A percentile compares a stretch with the other conserved stretches of the same genome.
These are phyloP conservation scores for Gaultheria prostrata DNA, from an alignment of 148 eudicot species.

Conservation along the genomic window DNA sequence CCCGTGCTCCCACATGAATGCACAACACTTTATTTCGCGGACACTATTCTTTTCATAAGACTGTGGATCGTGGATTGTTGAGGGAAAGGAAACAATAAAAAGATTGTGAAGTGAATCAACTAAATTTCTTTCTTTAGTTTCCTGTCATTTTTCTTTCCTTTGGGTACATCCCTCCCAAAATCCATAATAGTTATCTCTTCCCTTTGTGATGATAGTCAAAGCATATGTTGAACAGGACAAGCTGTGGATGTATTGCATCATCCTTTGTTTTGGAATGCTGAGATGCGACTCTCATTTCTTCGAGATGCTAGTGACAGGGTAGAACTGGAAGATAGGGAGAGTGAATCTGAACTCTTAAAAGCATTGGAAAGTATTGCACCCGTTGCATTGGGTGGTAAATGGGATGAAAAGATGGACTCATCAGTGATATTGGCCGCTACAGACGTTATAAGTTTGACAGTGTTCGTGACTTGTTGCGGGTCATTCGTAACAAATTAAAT, in stretches of 20 bases:
- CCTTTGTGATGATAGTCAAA: background rate
- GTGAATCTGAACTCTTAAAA: slow-evolving; percentile 46
- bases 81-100: background rate
- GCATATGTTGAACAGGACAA: slow-evolving; percentile 51
- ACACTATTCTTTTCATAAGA: background rate
- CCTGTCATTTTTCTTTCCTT: background rate
- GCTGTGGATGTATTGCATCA: slow-evolving; percentile 72
- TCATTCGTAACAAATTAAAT: slow-evolving; percentile 82
- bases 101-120: background rate
- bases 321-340: slow-evolving; percentile 81
- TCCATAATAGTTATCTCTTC: background rate
- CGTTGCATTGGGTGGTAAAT: slow-evolving; percentile 58
- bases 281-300: slow-evolving; percentile 74
- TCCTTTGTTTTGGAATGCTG: slow-evolving; percentile 88
- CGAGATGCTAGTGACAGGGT: slow-evolving; percentile 94
- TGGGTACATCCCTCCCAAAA: background rate
- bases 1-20: background rate
- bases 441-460: slow-evolving; percentile 75
- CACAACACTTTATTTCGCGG: background rate
- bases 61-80: background rate
- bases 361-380: slow-evolving; percentile 69
- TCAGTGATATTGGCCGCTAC: slow-evolving; percentile 67
- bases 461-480: slow-evolving; percentile 82
- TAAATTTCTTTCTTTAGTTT: background rate
- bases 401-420: slow-evolving; percentile 88